Evolutionary conservation across 768 basidiomycete genomes (phyloP).

Genomic region (Infundibulicybe gibba): DNA sequence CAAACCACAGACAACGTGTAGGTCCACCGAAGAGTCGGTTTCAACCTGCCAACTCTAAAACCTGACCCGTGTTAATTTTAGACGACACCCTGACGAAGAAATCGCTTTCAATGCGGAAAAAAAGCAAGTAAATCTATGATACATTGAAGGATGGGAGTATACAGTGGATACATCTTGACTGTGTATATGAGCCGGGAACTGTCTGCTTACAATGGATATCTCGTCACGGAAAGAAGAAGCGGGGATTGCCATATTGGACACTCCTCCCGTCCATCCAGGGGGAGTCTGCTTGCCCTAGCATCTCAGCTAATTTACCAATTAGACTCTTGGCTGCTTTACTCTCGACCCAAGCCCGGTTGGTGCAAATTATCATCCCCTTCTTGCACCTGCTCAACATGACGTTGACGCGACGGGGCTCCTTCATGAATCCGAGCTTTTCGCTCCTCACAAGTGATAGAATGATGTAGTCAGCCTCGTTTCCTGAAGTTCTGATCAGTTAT

Average conservation of each 20-base stretch:
- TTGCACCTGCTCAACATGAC: conserved; percentile 77
- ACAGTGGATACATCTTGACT: no score
- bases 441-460: conserved; percentile 72
- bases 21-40: no score
- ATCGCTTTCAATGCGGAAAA: no score
- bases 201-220: no score
- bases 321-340: conserved; percentile 25
- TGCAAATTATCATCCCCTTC: conserved; percentile 61
- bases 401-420: conserved; percentile 57
- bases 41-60: no score
- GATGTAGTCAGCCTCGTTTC: conserved; percentile 73
- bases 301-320: conserved; percentile 25
- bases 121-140: neutral
- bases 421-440: conserved; percentile 57
- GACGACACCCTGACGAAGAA: no score
- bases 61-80: no score
- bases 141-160: neutral
- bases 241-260: conserved; percentile 4
- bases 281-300: conserved; percentile 7
- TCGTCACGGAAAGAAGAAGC: no score
- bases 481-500: conserved; percentile 27
- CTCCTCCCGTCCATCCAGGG: conserved; percentile 13
- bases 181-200: no score
- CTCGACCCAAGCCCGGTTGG: conserved; percentile 49
- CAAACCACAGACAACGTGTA: no score